Conservation (phyloP, 2,329 filamentous ascomycete genomes). For the Karstenula rhodostoma region DNA sequence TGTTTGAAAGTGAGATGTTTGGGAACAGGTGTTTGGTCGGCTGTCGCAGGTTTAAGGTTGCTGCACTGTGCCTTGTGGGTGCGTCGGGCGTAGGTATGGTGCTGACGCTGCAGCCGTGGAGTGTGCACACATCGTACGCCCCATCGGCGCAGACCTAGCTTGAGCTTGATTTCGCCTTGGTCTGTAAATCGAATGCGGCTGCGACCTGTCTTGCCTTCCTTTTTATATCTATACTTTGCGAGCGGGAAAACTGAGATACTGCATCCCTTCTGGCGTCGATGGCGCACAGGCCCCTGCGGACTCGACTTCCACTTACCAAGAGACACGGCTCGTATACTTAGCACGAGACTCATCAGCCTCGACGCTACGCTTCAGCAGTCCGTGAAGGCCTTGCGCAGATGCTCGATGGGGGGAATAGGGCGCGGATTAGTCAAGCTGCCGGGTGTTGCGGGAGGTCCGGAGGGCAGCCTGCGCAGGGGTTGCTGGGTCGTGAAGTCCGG, state of each 20-base stretch:
- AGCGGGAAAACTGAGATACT: background rate
- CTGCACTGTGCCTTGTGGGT: background rate
- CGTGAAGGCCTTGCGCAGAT: constrained; percentile 2
- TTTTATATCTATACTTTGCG: background rate
- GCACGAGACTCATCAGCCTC: background rate
- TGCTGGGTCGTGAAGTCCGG: constrained; percentile 2
- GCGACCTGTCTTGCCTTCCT: background rate
- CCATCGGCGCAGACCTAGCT: background rate
- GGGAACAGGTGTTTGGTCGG: background rate
- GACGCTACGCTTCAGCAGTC: background rate
- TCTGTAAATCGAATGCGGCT: background rate
- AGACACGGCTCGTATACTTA: background rate
- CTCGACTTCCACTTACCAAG: background rate
- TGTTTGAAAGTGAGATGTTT: background rate
- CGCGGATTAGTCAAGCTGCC: constrained; percentile 1
- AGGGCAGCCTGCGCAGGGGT: background rate
- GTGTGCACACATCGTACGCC: background rate
- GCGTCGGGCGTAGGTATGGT: constrained; percentile 7
- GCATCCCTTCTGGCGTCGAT: background rate
- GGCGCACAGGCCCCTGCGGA: background rate
- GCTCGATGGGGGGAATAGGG: background rate
- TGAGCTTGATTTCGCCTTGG: background rate
- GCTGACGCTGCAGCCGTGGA: background rate
- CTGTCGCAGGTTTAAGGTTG: constrained; percentile 2
- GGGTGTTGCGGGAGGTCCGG: constrained; percentile 1